Evolutionary conservation across 1,284 basidiomycete genomes (phyloP).

Genomic region (Rhodotorula sp.): DNA sequence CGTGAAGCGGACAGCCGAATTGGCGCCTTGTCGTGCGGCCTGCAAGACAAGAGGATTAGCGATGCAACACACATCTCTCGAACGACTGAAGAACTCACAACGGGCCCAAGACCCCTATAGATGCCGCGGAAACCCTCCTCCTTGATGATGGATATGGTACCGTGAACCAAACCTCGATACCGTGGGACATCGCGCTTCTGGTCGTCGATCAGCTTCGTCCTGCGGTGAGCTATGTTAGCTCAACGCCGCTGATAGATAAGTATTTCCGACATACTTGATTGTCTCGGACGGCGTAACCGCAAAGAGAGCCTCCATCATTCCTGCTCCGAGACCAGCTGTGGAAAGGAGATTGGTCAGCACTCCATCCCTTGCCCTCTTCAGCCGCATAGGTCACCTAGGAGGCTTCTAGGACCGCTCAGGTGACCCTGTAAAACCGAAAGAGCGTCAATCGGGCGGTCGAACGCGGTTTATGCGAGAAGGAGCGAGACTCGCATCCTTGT

Average conservation of each 20-base stretch:
- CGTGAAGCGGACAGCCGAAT: slow-evolving; percentile 95
- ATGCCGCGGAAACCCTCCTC: slow-evolving; percentile 77
- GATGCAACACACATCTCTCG: slow-evolving; percentile 51
- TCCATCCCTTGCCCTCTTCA: neutral
- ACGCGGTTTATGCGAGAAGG: neutral
- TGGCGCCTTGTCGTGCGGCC: slow-evolving; percentile 93
- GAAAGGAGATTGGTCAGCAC: slow-evolving; percentile 2
- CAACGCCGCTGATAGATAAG: slow-evolving; percentile 11
- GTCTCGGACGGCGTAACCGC: slow-evolving; percentile 98
- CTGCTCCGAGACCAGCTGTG: slow-evolving; percentile 86
- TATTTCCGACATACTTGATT: slow-evolving; percentile 68
- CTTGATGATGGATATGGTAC: slow-evolving; percentile 73
- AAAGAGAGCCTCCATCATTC: slow-evolving; percentile 88
- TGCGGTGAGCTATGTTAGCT: slow-evolving; percentile 47
- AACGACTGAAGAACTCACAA: slow-evolving; percentile 55
- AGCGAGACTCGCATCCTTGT: slow-evolving; percentile 62
- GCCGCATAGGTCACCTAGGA: slow-evolving; percentile 72
- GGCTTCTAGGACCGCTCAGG: slow-evolving; percentile 76
- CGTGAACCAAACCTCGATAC: slow-evolving; percentile 85
- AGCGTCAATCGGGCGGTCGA: neutral
- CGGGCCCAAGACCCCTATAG: slow-evolving; percentile 90
- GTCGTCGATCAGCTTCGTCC: slow-evolving; percentile 97
- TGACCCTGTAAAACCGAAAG: slow-evolving; percentile 65
- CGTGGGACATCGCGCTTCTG: slow-evolving; percentile 77
- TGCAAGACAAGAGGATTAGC: slow-evolving; percentile 44